Conservation (phyloP, 148 eudicot genomes). For the Vaccinium vitisidaea region DNA sequence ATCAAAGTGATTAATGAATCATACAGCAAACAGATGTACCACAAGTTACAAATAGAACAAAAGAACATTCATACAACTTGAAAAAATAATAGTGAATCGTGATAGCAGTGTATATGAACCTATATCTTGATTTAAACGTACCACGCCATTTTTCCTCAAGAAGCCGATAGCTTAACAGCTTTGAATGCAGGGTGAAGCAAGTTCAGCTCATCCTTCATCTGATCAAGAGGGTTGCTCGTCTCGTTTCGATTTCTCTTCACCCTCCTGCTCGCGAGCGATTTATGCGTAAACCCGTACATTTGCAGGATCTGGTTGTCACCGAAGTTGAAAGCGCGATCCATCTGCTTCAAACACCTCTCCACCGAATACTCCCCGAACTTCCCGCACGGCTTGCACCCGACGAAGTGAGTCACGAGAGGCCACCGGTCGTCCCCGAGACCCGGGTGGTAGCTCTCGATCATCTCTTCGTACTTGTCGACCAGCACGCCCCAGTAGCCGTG, state of each 20-base stretch:
- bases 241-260: slow-evolving; percentile 59
- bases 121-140: background rate
- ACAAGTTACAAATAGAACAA: slow-evolving; percentile 15
- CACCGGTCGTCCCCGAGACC: slow-evolving; percentile 77
- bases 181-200: slow-evolving; percentile 62
- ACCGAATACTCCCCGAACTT: slow-evolving; percentile 65
- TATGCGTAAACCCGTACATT: slow-evolving; percentile 66
- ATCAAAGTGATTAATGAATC: slow-evolving; percentile 3
- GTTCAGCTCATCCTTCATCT: slow-evolving; percentile 45
- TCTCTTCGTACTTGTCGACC: slow-evolving; percentile 66
- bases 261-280: slow-evolving; percentile 51
- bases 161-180: slow-evolving; percentile 39
- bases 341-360: slow-evolving; percentile 70
- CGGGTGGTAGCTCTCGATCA: slow-evolving; percentile 55
- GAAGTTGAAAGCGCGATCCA: slow-evolving; percentile 77
- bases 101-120: background rate
- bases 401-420: slow-evolving; percentile 83
- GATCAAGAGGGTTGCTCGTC: slow-evolving; percentile 48
- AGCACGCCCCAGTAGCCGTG: slow-evolving; percentile 82
- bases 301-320: slow-evolving; percentile 74
- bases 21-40: slow-evolving; percentile 14
- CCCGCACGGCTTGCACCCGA: slow-evolving; percentile 79
- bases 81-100: slow-evolving; percentile 8
- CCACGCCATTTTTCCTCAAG: slow-evolving; percentile 16
- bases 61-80: slow-evolving; percentile 1